Evolutionary conservation across 2,329 filamentous ascomycete genomes (phyloP), one percentile per base, ranked within the genome.

Genomic region (Bipolaris bicolor): DNA sequence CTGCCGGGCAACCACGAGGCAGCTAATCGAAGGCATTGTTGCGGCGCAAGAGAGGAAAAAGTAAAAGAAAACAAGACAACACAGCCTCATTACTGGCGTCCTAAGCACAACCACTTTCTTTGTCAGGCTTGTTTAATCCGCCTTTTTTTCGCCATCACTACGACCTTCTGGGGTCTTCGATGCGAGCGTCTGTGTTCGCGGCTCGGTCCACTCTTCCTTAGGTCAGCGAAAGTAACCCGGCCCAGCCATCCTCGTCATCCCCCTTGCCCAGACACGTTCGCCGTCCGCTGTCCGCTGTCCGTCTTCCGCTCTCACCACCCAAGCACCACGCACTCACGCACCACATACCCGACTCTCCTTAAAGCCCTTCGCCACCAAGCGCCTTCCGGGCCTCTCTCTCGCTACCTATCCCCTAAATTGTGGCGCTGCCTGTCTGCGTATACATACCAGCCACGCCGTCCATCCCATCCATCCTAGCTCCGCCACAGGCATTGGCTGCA

Each of bases 101-200:
- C n/a, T 10, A 31, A 37, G n/a, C 9, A 33, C 40, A 10, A 10
- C 6, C 33, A 43, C 7, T 49, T 36, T 29, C 55, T 64, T 64
- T 58, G 54, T 58, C 49, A 49, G 29, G 40, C 50, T 50, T 59
- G 18, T 52, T 46, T 46, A 47, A 46, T 58, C 49, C 34, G 46
- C 46, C 53, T 47, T 57, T 49, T 48, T 48, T 53, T 39, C 33
- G 49, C 34, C 50, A 53, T 66, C 59, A 61, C 62, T 66, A 67
- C 67, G 55, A 54, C 18, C 51, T 64, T 69, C 64, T 48, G 52
- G 57, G 58, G 58, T 37, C 52, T 69, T 67, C 61, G 44, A 55
- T 55, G 48, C 49, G 47, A 31, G 49, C 31, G 26, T 43, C 20
- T 37, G 52, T 24, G 52, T 55, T 49, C 52, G 40, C 52, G 49